Base-by-base conservation (phyloP, 2,329 filamentous ascomycete species). In the Plectosphaerella plurivora region DNA sequence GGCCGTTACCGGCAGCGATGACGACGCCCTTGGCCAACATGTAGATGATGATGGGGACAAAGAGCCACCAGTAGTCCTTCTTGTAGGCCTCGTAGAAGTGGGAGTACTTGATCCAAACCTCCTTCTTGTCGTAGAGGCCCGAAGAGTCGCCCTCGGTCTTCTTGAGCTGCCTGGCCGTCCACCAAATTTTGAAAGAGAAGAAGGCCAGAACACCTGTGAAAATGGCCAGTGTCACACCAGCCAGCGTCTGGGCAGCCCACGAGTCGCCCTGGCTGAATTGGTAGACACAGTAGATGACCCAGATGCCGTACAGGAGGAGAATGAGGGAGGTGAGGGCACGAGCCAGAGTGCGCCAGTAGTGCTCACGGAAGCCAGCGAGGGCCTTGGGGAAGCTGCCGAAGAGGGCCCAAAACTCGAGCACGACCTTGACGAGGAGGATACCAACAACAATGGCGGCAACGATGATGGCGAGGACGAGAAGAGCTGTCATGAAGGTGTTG, bases 51-150 rank as follows among this genome's bases (percentile, higher is more conserved):
- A 82, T 77, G 0, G 94, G 94, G 14, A 97, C 80, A 66, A 99
- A 97, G 22, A 97, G 73, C 93, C 93, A 97, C 94, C 94, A 99
- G 75, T 93, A 96, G 61, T 86, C 84, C 70, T 89, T 91, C 74
- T 91, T 91, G 78, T 96, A 97, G 61, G 87, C 87, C 64, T 97
- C 94, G 75, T 99, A 99, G 74, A 99, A 97, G 56, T 97, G 79
- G 63, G 89, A 94, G 79, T 99, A 99, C 75, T 94, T 96, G 68
- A 90, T 80, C 92, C 94, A 97, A 41, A 87, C 86, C 53, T 88
- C 44, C 76, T 94, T 95, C 72, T 97, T 81, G 55, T 97, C 89
- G 69, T 91, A 97, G 9, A 99, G 78, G 12, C 76, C 82, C 15
- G 79, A 77, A 1, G 81, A 71, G 64, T 92, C 88, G 53, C 93